These are phyloP conservation scores for Carpinus viminea DNA, from an alignment of 306 rosid genomes.

Conservation along the genomic window DNA sequence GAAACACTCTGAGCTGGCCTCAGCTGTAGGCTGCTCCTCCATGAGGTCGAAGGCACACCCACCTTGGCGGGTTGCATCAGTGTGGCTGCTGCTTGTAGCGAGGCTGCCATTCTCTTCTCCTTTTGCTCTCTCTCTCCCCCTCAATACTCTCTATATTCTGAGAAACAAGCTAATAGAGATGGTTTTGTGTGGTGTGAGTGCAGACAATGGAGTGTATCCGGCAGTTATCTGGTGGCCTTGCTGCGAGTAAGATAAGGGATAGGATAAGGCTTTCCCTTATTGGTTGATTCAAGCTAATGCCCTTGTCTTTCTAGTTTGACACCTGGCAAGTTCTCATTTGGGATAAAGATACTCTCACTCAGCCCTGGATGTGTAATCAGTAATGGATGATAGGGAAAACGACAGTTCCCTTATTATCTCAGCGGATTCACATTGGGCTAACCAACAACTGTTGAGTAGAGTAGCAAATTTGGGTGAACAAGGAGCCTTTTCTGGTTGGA, in stretches of 20 bases:
- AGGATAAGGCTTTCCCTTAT: slow-evolving; percentile 82
- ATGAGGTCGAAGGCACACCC: slow-evolving; percentile 30
- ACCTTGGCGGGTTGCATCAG: slow-evolving; percentile 79
- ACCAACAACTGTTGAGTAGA: no score
- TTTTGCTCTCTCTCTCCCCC: slow-evolving; percentile 8
- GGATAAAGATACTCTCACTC: slow-evolving; percentile 42
- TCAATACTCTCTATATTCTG: not conserved
- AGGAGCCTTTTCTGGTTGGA: no score
- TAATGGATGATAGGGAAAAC: not conserved
- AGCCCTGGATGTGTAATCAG: not conserved
- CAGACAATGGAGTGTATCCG: slow-evolving; percentile 1
- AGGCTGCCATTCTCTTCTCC: slow-evolving; percentile 74
- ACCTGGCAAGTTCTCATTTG: slow-evolving; percentile 46
- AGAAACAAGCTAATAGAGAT: slow-evolving; percentile 21
- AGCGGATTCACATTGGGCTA: no score
- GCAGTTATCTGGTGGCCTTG: slow-evolving; percentile 48
- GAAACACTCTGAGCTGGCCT: slow-evolving; percentile 55
- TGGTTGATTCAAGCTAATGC: slow-evolving; percentile 54
- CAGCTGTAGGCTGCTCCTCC: slow-evolving; percentile 46
- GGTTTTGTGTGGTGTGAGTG: slow-evolving; percentile 30
- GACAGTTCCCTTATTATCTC: no score
- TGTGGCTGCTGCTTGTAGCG: slow-evolving; percentile 93
- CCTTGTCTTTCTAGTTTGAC: slow-evolving; percentile 31
- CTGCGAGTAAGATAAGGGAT: slow-evolving; percentile 61
- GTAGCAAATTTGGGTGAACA: no score